phyloP scores from a whole-genome alignment of 495 filamentous ascomycete species.

The Venustampulla echinocandica region DNA sequence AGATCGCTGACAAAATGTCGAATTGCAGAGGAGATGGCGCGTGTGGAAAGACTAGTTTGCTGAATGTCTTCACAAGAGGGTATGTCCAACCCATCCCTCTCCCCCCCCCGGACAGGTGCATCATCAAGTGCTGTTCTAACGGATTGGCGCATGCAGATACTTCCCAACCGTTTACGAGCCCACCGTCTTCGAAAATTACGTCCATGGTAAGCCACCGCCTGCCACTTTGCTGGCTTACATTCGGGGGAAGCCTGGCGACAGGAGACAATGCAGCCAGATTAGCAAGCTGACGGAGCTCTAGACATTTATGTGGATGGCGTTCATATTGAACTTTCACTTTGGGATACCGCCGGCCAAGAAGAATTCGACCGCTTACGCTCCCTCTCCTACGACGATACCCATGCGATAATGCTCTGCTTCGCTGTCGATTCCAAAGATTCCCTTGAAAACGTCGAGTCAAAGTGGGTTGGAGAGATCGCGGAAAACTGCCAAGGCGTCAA shows the following conservation, averaged over 20 bases:
- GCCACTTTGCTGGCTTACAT: not conserved
- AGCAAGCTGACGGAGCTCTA: constrained; percentile 26
- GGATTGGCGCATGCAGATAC: constrained; percentile 48
- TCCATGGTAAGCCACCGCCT: constrained; percentile 62
- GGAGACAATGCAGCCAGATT: no score
- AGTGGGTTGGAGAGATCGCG: constrained; percentile 95
- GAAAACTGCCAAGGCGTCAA: constrained; percentile 95
- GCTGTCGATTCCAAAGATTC: constrained; percentile 93
- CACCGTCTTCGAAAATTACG: constrained; percentile 99
- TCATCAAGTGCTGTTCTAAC: not conserved
- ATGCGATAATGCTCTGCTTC: constrained; percentile 97
- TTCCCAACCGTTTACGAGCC: constrained; percentile 99
- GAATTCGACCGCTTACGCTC: constrained; percentile 96
- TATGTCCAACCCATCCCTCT: no score
- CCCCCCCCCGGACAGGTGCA: not conserved
- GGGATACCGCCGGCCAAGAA: constrained; percentile 98
- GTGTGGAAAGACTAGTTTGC: constrained; percentile 90
- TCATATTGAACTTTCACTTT: constrained; percentile 93
- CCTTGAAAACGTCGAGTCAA: constrained; percentile 94
- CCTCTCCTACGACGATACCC: constrained; percentile 94
- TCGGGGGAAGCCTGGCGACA: no score
- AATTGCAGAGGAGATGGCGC: constrained; percentile 95
- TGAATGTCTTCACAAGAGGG: constrained; percentile 99
- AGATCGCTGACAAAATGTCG: constrained; percentile 18
- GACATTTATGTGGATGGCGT: constrained; percentile 96